Evolutionary conservation across 2,329 filamentous ascomycete genomes (phyloP), one percentile per base, ranked within the genome.

Genomic region (Ascochyta lentis): DNA sequence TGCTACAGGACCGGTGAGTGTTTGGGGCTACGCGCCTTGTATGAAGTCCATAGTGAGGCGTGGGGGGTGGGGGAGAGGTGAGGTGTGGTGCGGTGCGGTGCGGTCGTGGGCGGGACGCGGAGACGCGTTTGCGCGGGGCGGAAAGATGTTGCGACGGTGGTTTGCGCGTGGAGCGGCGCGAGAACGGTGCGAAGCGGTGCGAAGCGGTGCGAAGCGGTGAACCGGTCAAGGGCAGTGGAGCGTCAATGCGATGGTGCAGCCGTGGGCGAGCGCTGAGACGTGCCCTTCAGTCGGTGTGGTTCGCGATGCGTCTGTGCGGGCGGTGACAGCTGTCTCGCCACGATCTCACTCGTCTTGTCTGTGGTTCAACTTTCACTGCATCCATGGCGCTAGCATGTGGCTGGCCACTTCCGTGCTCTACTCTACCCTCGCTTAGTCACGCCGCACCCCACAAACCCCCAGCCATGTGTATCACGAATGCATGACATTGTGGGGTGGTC

Each of bases 41-140:
- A 72, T 56, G 26, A 70, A 63, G 10, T 72, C 68, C 70, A 72
- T 72, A 43, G 55, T 66, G 57, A 59, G 49, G 44, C 54, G 54
- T 62, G 56, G 54, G 42, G 19, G 37, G 35, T 26, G 42, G 49
- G 54, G 50, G 47, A 3, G 27, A 10, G 27, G 27, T 29, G 27
- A 29, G 27, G 27, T 29, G 27, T 3, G 27, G 27, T 29, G 27
- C 9, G 27, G 27, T 29, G 27, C 10, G 48, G 16, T 29, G 43
- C 23, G 38, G 42, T 24, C 27, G 60, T 58, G 56, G 57, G 56
- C 33, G 29, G 34, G 29, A 49, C 59, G 60, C 60, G 61, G 53
- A 49, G 29, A 60, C 59, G 64, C 60, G 60, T 58, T 61, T 38
- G 40, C 46, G 40, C 40, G 33, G 34, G 19, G 54, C 31, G 46